Evolutionary conservation across 1,139 yeast genomes (phyloP).

Genomic region (Trichomonascaceae sp.): DNA sequence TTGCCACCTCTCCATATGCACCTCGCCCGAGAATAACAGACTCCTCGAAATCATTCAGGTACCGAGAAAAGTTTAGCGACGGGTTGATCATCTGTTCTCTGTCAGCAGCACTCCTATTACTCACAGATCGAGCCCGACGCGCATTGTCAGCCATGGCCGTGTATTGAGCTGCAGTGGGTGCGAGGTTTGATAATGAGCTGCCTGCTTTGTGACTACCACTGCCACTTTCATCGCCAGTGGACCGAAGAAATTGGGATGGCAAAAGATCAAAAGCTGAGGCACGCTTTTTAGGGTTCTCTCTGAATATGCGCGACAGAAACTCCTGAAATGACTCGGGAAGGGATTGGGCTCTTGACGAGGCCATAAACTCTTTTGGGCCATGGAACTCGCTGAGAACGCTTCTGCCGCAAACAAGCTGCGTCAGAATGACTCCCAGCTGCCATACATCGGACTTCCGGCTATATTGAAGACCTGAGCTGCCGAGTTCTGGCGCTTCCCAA

Average conservation of each 20-base stretch:
- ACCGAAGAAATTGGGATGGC: conserved; percentile 69
- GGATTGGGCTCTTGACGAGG: conserved; percentile 25
- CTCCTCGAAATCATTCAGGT: conserved; percentile 82
- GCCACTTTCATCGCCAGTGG: conserved; percentile 14
- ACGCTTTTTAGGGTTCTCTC: conserved; percentile 53
- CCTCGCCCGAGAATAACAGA: conserved; percentile 88
- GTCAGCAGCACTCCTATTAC: not conserved
- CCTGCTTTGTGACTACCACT: not conserved
- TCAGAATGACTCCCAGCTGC: conserved; percentile 74
- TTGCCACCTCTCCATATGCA: conserved; percentile 94
- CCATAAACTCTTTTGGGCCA: conserved; percentile 51
- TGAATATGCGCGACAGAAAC: conserved; percentile 54
- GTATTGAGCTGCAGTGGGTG: too few relatives aligned
- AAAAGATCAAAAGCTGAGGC: conserved; percentile 74
- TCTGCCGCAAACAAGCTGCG: conserved; percentile 59
- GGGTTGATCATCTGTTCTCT: not conserved
- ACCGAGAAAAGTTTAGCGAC: conserved; percentile 33
- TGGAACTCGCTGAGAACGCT: conserved; percentile 38
- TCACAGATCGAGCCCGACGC: not conserved
- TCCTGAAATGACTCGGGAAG: conserved; percentile 48
- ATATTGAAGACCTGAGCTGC: conserved; percentile 24
- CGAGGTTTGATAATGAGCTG: too few relatives aligned
- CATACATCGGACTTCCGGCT: conserved; percentile 83
- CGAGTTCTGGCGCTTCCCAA: conserved; percentile 73
- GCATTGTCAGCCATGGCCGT: not conserved